These are phyloP conservation scores for Psidium friedrichsthalianum DNA, from an alignment of 345 rosid species.

Conservation along the genomic window DNA sequence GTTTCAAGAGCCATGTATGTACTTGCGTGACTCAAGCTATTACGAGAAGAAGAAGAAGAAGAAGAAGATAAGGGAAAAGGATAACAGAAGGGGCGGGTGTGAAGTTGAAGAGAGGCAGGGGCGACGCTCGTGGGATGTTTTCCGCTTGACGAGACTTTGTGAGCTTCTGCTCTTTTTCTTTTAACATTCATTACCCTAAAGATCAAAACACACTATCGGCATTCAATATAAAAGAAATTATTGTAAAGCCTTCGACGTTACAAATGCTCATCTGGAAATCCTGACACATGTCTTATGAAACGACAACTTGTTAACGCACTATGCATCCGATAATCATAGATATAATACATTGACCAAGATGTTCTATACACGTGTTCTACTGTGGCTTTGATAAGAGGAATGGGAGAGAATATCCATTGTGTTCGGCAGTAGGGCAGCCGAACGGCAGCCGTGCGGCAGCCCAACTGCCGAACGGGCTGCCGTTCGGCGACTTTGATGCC, in stretches of 20 bases:
- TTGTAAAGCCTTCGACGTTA: neutral
- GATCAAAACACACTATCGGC: neutral
- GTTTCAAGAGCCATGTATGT: constrained; percentile 78
- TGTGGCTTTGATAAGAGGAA: too few relatives aligned
- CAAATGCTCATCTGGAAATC: too few relatives aligned
- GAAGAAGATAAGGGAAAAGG: constrained; percentile 11
- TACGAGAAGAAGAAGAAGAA: constrained; percentile 5
- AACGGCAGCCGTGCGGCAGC: too few relatives aligned
- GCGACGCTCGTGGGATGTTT: constrained; percentile 52
- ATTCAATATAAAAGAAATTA: neutral
- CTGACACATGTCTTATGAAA: neutral
- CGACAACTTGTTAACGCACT: neutral
- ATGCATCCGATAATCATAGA: neutral
- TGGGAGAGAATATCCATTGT: too few relatives aligned
- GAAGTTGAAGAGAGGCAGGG: constrained; percentile 17
- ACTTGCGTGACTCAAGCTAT: neutral
- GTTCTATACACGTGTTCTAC: too few relatives aligned
- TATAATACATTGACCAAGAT: neutral
- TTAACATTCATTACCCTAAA: neutral
- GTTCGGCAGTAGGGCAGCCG: too few relatives aligned
- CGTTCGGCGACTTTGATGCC: too few relatives aligned
- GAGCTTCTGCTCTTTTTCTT: neutral
- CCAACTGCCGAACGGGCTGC: too few relatives aligned
- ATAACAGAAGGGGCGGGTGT: neutral
- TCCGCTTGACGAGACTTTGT: neutral